Percentiles rank a stretch among this genome's conserved stretches.
phyloP scores from a whole-genome alignment of 164 flowering plant genomes.

The Aristolochia californica region DNA sequence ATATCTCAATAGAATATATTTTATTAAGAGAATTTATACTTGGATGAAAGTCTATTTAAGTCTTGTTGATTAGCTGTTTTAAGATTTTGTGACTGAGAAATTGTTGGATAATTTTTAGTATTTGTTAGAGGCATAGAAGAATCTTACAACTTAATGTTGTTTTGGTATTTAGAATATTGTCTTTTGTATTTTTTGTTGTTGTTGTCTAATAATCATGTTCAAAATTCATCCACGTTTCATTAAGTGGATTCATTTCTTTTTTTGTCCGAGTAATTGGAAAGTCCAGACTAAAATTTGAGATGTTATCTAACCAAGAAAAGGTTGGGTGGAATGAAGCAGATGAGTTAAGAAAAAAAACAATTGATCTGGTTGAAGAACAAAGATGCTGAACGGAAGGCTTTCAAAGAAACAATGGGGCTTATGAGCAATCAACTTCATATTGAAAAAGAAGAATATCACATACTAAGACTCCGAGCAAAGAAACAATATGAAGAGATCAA shows the following conservation, averaged over 20 bases:
- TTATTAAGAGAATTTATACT: too few relatives aligned
- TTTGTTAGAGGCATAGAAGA: neutral
- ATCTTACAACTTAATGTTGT: too few relatives aligned
- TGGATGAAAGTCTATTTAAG: too few relatives aligned
- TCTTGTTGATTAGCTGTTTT: too few relatives aligned
- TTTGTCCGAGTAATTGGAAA: slow-evolving; percentile 34
- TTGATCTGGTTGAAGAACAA: slow-evolving; percentile 44
- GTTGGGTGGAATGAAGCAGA: slow-evolving; percentile 54
- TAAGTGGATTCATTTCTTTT: neutral
- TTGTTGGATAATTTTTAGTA: neutral
- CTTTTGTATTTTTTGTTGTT: too few relatives aligned
- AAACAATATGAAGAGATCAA: slow-evolving; percentile 55
- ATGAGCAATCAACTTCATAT: slow-evolving; percentile 48
- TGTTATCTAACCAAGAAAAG: slow-evolving; percentile 69
- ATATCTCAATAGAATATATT: too few relatives aligned
- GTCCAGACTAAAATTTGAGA: slow-evolving; percentile 56
- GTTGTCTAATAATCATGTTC: neutral
- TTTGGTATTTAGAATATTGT: too few relatives aligned
- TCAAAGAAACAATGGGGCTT: slow-evolving; percentile 37
- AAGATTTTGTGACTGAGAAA: too few relatives aligned
- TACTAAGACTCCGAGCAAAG: slow-evolving; percentile 52
- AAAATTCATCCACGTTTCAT: neutral
- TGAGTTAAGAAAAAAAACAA: slow-evolving; percentile 77
- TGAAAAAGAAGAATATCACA: slow-evolving; percentile 41
- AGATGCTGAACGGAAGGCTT: slow-evolving; percentile 40